A percentile compares a stretch with the other conserved stretches of the same genome.
These are phyloP conservation scores for Cladophialophora yegresii DNA, from an alignment of 2,329 filamentous ascomycete species.

Conservation along the genomic window DNA sequence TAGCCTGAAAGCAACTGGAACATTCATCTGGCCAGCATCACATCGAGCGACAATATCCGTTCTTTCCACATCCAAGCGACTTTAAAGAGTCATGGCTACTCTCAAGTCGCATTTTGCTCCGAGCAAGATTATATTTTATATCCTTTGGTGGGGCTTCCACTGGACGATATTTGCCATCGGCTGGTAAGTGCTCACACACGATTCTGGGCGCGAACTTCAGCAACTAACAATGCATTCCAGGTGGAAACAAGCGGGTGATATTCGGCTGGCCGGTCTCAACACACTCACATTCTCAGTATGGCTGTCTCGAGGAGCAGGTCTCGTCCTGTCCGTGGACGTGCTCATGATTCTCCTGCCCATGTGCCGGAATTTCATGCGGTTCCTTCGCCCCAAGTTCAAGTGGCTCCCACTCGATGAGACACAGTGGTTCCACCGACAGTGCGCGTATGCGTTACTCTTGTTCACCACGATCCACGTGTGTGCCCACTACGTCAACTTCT, in stretches of 20 bases:
- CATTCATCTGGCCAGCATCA: slow-evolving; percentile 1
- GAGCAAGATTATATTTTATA: slow-evolving; percentile 73
- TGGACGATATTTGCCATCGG: slow-evolving; percentile 77
- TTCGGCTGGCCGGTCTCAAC: slow-evolving; percentile 74
- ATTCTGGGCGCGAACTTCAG: slow-evolving; percentile 32
- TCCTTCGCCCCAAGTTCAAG: slow-evolving; percentile 79
- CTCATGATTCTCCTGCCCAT: slow-evolving; percentile 90
- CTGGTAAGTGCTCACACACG: slow-evolving; percentile 63
- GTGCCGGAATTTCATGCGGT: slow-evolving; percentile 85
- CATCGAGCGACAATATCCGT: slow-evolving; percentile 5
- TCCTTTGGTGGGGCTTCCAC: slow-evolving; percentile 79
- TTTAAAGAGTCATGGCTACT: slow-evolving; percentile 26
- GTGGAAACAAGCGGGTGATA: slow-evolving; percentile 73
- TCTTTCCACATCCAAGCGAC: slow-evolving; percentile 3
- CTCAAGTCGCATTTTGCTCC: slow-evolving; percentile 34
- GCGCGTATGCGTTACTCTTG: slow-evolving; percentile 83
- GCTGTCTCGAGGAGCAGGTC: slow-evolving; percentile 89
- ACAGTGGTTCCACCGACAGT: slow-evolving; percentile 92
- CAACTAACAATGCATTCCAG: slow-evolving; percentile 50
- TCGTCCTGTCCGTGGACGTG: slow-evolving; percentile 80
- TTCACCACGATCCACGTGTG: slow-evolving; percentile 76
- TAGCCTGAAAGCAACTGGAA: slow-evolving; percentile 2
- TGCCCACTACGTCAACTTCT: slow-evolving; percentile 97
- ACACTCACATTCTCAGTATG: slow-evolving; percentile 84
- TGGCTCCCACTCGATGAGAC: slow-evolving; percentile 95